phyloP scores from a whole-genome alignment of 2,329 filamentous ascomycete species.

The Paraphoma sp. region DNA sequence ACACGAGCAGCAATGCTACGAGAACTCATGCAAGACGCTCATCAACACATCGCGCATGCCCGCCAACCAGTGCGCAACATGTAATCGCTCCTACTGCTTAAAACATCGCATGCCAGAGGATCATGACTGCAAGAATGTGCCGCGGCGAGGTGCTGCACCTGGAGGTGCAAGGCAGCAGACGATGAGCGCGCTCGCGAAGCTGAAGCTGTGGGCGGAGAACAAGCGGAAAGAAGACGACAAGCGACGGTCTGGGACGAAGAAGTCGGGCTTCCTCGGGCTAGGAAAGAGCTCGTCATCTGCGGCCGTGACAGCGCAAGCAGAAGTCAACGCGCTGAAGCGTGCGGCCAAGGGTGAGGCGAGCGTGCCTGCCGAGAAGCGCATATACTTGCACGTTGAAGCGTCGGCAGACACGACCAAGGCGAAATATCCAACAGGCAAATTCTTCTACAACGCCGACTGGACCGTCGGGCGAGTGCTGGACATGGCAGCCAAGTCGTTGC shows the following conservation, averaged over 20 bases:
- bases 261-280: constrained; percentile 31
- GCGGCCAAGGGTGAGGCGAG: constrained; percentile 89
- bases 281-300: constrained; percentile 27
- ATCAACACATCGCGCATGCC: constrained; percentile 73
- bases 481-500: constrained; percentile 75
- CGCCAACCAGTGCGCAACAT: constrained; percentile 73
- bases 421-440: constrained; percentile 72
- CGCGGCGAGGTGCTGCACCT: constrained; percentile 48
- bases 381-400: constrained; percentile 91
- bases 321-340: constrained; percentile 81
- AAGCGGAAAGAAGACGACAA: constrained; percentile 77
- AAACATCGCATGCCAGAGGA: constrained; percentile 79
- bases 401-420: constrained; percentile 83
- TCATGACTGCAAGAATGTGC: constrained; percentile 80
- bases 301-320: constrained; percentile 69
- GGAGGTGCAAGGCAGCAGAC: constrained; percentile 56
- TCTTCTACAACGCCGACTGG: constrained; percentile 71
- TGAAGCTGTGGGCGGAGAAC: constrained; percentile 80
- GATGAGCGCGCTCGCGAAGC: constrained; percentile 63
- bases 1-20: constrained; percentile 73
- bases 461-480: constrained; percentile 86
- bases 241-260: constrained; percentile 24
- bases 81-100: constrained; percentile 77
- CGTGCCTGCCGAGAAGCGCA: constrained; percentile 78
- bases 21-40: constrained; percentile 70